Conservation (phyloP, 441 rosid species). For the Croton laevigatus region DNA sequence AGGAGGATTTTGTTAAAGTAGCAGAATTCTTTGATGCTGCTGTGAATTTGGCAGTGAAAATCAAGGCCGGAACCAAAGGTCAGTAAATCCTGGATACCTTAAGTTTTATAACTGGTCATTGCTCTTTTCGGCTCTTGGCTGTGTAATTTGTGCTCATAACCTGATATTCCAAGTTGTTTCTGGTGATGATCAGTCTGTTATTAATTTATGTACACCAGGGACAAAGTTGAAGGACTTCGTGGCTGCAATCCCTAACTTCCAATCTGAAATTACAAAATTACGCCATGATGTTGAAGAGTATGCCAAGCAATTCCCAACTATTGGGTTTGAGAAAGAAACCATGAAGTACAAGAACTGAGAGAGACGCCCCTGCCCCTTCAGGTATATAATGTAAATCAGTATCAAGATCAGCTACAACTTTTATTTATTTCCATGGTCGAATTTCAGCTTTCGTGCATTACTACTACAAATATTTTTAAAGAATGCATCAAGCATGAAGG, state of each 20-base stretch:
- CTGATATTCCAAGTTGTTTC: background rate
- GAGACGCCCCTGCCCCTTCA: constrained; percentile 14
- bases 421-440: background rate
- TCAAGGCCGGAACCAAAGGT: constrained; percentile 84
- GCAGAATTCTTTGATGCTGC: constrained; percentile 84
- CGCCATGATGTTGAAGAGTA: constrained; percentile 76
- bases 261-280: constrained; percentile 67
- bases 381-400: constrained; percentile 26
- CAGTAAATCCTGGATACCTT: constrained; percentile 8
- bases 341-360: constrained; percentile 92
- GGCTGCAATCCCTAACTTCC: constrained; percentile 52
- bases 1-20: constrained; percentile 87
- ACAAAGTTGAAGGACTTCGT: constrained; percentile 87
- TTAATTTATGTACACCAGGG: constrained; percentile 37
- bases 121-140: background rate
- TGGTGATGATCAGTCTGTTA: background rate
- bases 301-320: constrained; percentile 97
- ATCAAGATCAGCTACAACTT: constrained; percentile 5
- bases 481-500: too few species aligned
- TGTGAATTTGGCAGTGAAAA: constrained; percentile 60
- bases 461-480: too few species aligned
- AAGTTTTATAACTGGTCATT: background rate
- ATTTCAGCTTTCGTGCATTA: background rate
- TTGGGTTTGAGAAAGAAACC: constrained; percentile 87
- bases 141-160: background rate